Evolutionary conservation across 352 stramenopile species (phyloP), one percentile per base, ranked within the genome.

Genomic region (Globisporangium abappressorium): DNA sequence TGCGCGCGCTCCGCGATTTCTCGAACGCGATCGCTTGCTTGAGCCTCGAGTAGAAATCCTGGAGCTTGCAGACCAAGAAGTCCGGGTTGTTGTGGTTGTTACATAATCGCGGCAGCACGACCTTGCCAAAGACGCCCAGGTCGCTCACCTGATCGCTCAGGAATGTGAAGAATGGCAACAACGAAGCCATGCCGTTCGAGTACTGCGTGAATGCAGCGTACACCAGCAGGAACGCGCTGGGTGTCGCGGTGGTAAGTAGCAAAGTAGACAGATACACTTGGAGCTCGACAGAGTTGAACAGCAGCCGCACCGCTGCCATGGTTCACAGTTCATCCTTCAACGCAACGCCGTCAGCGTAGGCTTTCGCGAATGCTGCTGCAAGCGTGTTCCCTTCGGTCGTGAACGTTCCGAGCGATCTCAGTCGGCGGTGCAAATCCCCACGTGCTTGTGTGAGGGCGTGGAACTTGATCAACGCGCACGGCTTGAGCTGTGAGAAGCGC

Each of bases 111-210:
- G 62, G 68, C 38, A 73, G 38, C 38, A 69, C 68, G 12, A 12
- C 24, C 0, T 2, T 12, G 24, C 62, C 62, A 3, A 72, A 24
- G 4, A 69, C 55, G 1, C 46, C 61, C 11, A 72, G 55, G 41
- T 72, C 67, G 47, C 66, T 72, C 2, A 56, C 24, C 26, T 72
- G 67, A 55, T 72, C 61, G 8, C 62, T 56, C 24, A 72, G 20
- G 56, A 72, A 69, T 22, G 57, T 68, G 18, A 65, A 68, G 33
- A 54, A 68, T 26, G 61, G 56, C 43, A 68, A 49, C 55, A 72
- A 26, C 28, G 46, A n/a, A 7, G 28, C 62, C 87, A 75, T 87
- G 85, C 63, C 73, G 75, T 38, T 85, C 69, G 46, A 80, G 38
- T 74, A 82, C 75, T 65, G 46, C 1, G 36, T n/a, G 60, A 56